phyloP scores from a whole-genome alignment of 2,329 filamentous ascomycete genomes.

The Hypoxylon sp. region DNA sequence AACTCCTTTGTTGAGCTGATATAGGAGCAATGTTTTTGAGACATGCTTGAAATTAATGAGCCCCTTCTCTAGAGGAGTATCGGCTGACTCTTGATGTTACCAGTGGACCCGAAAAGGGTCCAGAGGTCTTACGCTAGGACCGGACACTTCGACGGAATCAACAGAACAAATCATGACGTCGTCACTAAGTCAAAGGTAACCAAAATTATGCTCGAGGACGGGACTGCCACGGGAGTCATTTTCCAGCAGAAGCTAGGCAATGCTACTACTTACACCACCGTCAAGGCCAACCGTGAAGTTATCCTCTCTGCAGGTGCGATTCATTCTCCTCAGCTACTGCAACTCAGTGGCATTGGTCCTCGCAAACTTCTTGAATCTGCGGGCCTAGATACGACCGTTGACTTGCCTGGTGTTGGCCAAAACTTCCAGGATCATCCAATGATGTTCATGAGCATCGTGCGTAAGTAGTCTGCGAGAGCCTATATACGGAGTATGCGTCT shows the following conservation, averaged over 20 bases:
- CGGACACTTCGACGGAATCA: conserved; percentile 52
- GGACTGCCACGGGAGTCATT: conserved; percentile 50
- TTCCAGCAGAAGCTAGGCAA: conserved; percentile 45
- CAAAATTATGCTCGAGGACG: conserved; percentile 48
- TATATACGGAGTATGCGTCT: neutral
- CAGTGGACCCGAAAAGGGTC: conserved; percentile 52
- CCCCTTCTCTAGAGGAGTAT: neutral
- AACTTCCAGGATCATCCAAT: conserved; percentile 63
- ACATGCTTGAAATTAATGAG: neutral
- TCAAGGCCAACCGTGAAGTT: conserved; percentile 56
- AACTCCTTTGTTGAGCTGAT: neutral
- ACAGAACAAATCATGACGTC: conserved; percentile 52
- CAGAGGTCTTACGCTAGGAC: conserved; percentile 57
- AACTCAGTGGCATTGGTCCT: conserved; percentile 56
- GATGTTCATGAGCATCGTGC: conserved; percentile 45
- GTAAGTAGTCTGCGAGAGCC: conserved; percentile 39
- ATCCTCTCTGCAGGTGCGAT: conserved; percentile 59
- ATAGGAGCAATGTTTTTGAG: neutral
- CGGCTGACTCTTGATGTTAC: neutral
- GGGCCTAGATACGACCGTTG: conserved; percentile 57
- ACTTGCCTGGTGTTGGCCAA: conserved; percentile 61
- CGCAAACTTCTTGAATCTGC: conserved; percentile 57
- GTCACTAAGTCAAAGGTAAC: conserved; percentile 50
- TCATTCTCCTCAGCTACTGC: conserved; percentile 55
- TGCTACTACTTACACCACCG: conserved; percentile 36